Conservation (phyloP, 495 filamentous ascomycete genomes). For the Lasiosphaeria ovina region DNA sequence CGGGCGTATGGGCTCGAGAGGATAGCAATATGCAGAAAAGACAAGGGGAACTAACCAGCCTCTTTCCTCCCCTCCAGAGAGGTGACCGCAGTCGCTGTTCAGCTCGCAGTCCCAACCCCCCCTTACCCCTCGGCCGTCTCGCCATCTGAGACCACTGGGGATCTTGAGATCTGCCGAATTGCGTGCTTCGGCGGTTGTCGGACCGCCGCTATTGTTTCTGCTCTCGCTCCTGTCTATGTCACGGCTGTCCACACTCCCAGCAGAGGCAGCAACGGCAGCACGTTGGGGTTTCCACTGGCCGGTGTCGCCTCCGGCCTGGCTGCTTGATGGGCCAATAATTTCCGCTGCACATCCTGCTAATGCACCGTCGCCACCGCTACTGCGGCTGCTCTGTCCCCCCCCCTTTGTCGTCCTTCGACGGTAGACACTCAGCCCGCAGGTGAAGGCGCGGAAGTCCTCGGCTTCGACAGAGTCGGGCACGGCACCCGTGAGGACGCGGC, state of each 20-base stretch:
- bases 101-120: conserved; percentile 77
- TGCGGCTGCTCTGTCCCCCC: too few species aligned
- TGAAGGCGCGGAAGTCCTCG: conserved; percentile 86
- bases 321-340: too few species aligned
- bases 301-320: conserved; percentile 5
- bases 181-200: conserved; percentile 27
- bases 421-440: conserved; percentile 70
- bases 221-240: background rate
- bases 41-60: conserved; percentile 66
- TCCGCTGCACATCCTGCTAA: too few species aligned
- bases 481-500: conserved; percentile 69
- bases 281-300: conserved; percentile 5
- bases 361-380: too few species aligned
- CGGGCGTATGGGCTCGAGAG: conserved; percentile 1
- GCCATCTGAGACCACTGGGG: conserved; percentile 53
- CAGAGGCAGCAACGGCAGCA: background rate
- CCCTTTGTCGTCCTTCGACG: conserved; percentile 22
- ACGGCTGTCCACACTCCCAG: background rate
- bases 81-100: conserved; percentile 77
- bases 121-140: conserved; percentile 61
- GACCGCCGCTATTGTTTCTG: conserved; percentile 2
- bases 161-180: conserved; percentile 29
- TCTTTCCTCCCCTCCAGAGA: conserved; percentile 78
- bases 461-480: conserved; percentile 66
- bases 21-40: conserved; percentile 16